A percentile compares a stretch with the other conserved stretches of the same genome.
Conservation (phyloP, 2,329 filamentous ascomycete genomes). For the Penicillium olsonii region DNA sequence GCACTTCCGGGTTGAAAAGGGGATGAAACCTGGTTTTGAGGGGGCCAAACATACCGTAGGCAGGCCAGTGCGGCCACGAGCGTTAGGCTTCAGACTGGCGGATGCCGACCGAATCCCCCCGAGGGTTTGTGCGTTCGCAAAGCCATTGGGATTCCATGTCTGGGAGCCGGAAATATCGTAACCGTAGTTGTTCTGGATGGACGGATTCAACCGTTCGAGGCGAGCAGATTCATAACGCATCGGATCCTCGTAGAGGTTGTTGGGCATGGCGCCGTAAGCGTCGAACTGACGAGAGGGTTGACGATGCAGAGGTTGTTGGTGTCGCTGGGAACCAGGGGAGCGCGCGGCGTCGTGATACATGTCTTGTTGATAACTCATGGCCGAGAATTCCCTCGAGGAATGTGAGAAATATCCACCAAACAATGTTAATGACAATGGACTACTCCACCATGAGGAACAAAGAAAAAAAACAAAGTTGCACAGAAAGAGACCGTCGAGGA, state of each 20-base stretch:
- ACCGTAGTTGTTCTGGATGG: constrained; percentile 60
- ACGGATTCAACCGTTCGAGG: constrained; percentile 60
- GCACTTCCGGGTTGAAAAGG: neutral
- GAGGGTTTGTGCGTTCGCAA: constrained; percentile 66
- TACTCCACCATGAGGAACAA: constrained; percentile 34
- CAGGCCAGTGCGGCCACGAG: constrained; percentile 61
- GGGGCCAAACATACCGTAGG: constrained; percentile 65
- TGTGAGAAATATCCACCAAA: constrained; percentile 37
- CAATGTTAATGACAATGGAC: constrained; percentile 18
- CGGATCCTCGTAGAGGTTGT: constrained; percentile 72
- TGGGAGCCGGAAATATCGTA: constrained; percentile 72
- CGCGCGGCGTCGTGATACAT: constrained; percentile 72
- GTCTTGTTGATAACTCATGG: constrained; percentile 45
- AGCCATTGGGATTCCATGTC: constrained; percentile 77
- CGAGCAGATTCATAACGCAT: constrained; percentile 58
- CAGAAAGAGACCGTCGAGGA: constrained; percentile 13
- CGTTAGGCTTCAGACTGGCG: constrained; percentile 57
- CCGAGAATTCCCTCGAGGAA: constrained; percentile 31
- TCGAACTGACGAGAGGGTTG: constrained; percentile 79
- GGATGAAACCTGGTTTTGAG: neutral
- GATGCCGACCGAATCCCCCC: constrained; percentile 62
- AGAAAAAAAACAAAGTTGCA: constrained; percentile 7
- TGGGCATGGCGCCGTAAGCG: constrained; percentile 65
- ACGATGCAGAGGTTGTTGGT: constrained; percentile 65
- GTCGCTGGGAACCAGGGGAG: constrained; percentile 73